Evolutionary conservation across 1,284 basidiomycete genomes (phyloP), one percentile per base, ranked within the genome.

Genomic region (Fomitopsis betulina): DNA sequence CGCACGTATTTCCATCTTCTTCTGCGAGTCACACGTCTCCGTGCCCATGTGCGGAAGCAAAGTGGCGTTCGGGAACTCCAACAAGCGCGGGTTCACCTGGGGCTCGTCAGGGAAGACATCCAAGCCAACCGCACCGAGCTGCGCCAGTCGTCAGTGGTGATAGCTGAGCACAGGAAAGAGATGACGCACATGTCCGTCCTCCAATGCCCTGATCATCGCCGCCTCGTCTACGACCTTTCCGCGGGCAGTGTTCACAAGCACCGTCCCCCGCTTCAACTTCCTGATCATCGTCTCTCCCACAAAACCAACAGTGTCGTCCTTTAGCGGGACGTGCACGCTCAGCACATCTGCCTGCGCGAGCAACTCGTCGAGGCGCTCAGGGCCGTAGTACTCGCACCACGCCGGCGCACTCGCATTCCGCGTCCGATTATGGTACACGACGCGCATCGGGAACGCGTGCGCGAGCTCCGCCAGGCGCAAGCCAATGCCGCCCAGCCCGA

Each of bases 31-130:
- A 61, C 84, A 81, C 49, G 86, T 95, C 72, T 93, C 89, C 3
- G 93, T 94, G 40, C 94, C 94, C 88, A 96, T 89, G 71, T 96
- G 94, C 1, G 94, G 94, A n/a, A 96, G 80, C 13, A 97, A 78
- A 17, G 89, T 89, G 62, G 93, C 86, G 65, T 93, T 88, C 30
- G 89, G 85, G 73, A 93, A 93, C 17, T 85, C 81, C 59, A 94
- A 77, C 35, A 96, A 75, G 19, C 86, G 83, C 1, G 90, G 88
- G 72, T 96, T 92, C 56, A 96, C 87, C 49, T 86, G 74, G 1
- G 94, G 94, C 73, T 97, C 95, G 71, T 94, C 81, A 3, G 93
- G 93, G 76, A 84, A 97, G 27, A 97, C 94, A 64, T 97, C 95
- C 30, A 98, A 78, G 21, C 95, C 95, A 23, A 92, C 90, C 1